These are phyloP conservation scores for Botrytis porri DNA, from an alignment of 2,329 filamentous ascomycete species.

Conservation along the genomic window DNA sequence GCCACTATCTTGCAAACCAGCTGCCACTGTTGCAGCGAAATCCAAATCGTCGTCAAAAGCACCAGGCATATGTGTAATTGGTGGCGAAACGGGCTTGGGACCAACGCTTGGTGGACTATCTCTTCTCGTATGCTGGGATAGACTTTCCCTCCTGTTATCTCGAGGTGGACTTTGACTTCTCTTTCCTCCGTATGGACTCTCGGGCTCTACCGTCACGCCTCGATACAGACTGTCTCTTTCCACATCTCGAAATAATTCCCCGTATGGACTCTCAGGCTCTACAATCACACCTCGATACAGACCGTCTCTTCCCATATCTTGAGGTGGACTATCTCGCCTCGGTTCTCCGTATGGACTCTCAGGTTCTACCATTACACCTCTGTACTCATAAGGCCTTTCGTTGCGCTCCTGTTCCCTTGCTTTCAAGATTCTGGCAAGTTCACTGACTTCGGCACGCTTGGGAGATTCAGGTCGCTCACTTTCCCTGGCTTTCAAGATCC, in stretches of 20 bases:
- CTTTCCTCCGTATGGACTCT: not conserved
- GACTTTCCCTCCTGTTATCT: not conserved
- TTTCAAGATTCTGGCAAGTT: conserved; percentile 2
- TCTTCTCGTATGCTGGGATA: conserved; percentile 16
- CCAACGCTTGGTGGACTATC: conserved; percentile 51
- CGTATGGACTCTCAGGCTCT: conserved; percentile 28
- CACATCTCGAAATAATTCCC: conserved; percentile 16
- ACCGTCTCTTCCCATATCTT: not conserved
- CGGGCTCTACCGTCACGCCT: not conserved
- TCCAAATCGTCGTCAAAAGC: conserved; percentile 65
- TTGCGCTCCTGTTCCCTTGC: conserved; percentile 23
- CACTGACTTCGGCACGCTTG: conserved; percentile 8
- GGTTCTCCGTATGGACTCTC: conserved; percentile 25
- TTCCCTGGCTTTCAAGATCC: conserved; percentile 9
- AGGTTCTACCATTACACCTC: conserved; percentile 32
- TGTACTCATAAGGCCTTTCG: conserved; percentile 31
- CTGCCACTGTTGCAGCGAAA: conserved; percentile 67
- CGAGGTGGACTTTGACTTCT: conserved; percentile 4
- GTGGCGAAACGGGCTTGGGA: conserved; percentile 49
- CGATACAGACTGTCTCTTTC: not conserved
- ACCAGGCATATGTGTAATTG: conserved; percentile 56
- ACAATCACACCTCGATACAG: conserved; percentile 29
- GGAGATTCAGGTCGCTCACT: conserved; percentile 22
- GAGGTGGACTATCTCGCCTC: conserved; percentile 20
- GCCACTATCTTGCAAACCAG: conserved; percentile 64